phyloP scores from a whole-genome alignment of 805 yeast genomes.

The Candida morakotiae region DNA sequence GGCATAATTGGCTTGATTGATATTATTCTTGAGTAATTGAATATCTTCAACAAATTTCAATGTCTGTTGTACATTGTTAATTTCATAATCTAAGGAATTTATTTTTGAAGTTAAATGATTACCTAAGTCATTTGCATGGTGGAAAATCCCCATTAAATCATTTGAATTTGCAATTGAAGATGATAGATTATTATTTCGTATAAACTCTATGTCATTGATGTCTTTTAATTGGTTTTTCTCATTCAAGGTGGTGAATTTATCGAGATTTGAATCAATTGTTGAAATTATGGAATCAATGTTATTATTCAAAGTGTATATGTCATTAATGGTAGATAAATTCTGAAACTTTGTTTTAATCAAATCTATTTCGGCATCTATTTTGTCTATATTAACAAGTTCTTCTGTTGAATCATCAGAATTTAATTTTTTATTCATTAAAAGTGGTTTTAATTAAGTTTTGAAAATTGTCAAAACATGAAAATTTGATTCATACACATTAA shows the following conservation, averaged over 20 bases:
- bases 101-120: conserved; percentile 65
- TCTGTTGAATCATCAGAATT: neutral
- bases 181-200: conserved; percentile 62
- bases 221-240: conserved; percentile 31
- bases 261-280: conserved; percentile 22
- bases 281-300: conserved; percentile 24
- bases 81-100: conserved; percentile 65
- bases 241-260: conserved; percentile 19
- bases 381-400: neutral
- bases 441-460: too few relatives aligned
- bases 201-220: conserved; percentile 50
- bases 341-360: neutral
- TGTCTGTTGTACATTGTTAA: conserved; percentile 58
- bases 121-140: conserved; percentile 63
- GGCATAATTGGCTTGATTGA: conserved; percentile 64
- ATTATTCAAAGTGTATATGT: conserved; percentile 21
- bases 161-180: conserved; percentile 56
- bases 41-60: conserved; percentile 62
- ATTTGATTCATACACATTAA: too few relatives aligned
- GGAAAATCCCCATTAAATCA: conserved; percentile 48
- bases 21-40: conserved; percentile 59
- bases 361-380: neutral
- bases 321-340: conserved; percentile 15
- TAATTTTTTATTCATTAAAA: neutral
- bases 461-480: too few relatives aligned